Base-by-base conservation (phyloP, 2,329 filamentous ascomycete genomes). In the Calonectria leucothoes region DNA sequence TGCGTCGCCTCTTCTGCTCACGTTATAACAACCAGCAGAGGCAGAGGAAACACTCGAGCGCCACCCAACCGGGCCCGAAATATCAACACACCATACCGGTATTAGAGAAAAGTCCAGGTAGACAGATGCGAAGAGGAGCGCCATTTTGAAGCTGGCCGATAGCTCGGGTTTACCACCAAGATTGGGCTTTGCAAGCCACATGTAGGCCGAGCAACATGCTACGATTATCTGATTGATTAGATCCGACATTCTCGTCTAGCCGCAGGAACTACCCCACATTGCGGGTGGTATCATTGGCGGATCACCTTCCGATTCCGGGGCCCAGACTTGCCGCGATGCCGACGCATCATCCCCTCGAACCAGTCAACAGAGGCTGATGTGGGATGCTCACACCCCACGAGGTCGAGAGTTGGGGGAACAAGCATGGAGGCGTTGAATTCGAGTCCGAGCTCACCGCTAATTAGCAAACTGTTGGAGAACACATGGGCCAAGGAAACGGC, bases 201-300 rank as follows among this genome's bases (percentile, higher is more conserved):
- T n/a, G 27, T 37, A n/a, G n/a, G n/a, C n/a, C 11, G 52, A 6
- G 11, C n/a, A 31, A 37, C 20, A 25, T 37, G 52, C 52, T 25
- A n/a, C 17, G 33, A 59, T 59, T 59, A 59, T 59, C 52, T 59
- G 52, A 59, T 59, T 59, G 52, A 59, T 59, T 59, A 59, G 52
- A 59, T 59, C 52, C 11, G n/a, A 8, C n/a, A 33, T 35, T 59
- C 35, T 59, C 20, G 52, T 59, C 52, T n/a, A 59, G 31, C 52
- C 11, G n/a, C 52, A 59, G 52, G 52, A 25, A 35, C 52, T 3
- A 15, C 52, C 52, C 52, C 52, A 59, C 52, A 25, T n/a, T 3
- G n/a, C 14, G n/a, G 31, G 20, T 59, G 52, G 52, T 59, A n/a
- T 25, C 14, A 59, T 59, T 59, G 52, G 52, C 52, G 52, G 29